Evolutionary conservation across 306 rosid genomes (phyloP).

Genomic region (Crotalaria pallida): DNA sequence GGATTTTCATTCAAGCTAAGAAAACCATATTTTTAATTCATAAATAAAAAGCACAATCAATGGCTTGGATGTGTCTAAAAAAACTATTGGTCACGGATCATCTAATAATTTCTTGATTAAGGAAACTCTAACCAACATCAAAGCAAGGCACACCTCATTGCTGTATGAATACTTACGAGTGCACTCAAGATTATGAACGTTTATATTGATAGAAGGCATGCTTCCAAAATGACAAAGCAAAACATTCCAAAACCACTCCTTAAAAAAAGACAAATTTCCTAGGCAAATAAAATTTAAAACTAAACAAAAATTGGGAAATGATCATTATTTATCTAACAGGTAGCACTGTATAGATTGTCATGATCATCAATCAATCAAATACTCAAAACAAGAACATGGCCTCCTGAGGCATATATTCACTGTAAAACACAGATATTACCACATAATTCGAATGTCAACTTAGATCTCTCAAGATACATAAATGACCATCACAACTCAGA

Average conservation of each 20-base stretch:
- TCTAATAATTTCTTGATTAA: too few species aligned
- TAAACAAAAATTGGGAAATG: not conserved
- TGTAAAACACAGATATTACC: conserved; percentile 1
- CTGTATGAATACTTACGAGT: too few species aligned
- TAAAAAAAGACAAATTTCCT: not conserved
- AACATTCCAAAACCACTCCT: not conserved
- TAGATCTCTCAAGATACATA: conserved; percentile 21
- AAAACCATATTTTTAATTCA: too few species aligned
- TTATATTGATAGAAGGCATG: too few species aligned
- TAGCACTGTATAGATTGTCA: not conserved
- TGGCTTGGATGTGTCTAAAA: too few species aligned
- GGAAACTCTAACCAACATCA: too few species aligned
- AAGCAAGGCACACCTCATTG: too few species aligned
- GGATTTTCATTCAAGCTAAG: too few species aligned
- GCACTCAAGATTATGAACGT: too few species aligned
- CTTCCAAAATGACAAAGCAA: not conserved
- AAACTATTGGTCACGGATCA: too few species aligned
- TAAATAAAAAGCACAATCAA: too few species aligned
- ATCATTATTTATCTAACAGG: not conserved
- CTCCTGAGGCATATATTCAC: not conserved
- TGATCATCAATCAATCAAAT: conserved; percentile 13
- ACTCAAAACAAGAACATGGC: conserved; percentile 14
- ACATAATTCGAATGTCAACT: conserved; percentile 2
- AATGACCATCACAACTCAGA: conserved; percentile 16
- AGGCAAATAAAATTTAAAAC: not conserved